Conservation (phyloP, 2,329 filamentous ascomycete species). For the Chrysoporthe austroafricana region DNA sequence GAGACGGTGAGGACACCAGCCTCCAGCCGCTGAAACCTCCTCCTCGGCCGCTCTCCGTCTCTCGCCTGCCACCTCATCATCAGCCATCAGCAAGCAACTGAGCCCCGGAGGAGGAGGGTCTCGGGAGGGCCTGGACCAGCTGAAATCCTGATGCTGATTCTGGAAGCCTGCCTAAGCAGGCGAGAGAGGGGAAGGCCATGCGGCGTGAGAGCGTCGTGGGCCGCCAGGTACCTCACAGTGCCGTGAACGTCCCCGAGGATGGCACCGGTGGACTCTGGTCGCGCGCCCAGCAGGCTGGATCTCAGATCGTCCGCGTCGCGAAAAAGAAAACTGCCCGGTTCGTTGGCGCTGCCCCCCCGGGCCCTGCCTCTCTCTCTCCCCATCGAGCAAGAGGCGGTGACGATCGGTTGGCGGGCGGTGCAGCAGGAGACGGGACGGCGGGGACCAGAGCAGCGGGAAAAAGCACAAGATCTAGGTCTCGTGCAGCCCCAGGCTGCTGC, state of each 20-base stretch:
- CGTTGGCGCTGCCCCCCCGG: background rate
- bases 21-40: conserved; percentile 13
- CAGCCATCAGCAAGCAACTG: too few relatives aligned
- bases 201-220: background rate
- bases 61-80: conserved; percentile 18
- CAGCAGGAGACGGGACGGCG: background rate
- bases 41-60: background rate
- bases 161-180: background rate
- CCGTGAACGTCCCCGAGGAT: background rate
- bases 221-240: conserved; percentile 7
- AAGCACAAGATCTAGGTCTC: background rate
- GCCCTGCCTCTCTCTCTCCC: background rate
- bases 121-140: background rate
- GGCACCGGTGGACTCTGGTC: background rate
- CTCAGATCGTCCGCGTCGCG: background rate
- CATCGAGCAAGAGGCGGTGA: conserved; percentile 18
- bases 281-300: background rate
- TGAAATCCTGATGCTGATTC: conserved; percentile 3
- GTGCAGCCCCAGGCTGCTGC: background rate
- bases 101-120: background rate
- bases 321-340: background rate
- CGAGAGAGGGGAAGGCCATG: too few relatives aligned
- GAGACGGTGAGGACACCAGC: conserved; percentile 8
- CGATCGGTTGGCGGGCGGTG: conserved; percentile 11
- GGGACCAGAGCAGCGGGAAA: background rate